A percentile compares a stretch with the other conserved stretches of the same genome.
Evolutionary conservation across 176 grass and related monocot species (phyloP).

Genomic region (Oryza rufipogon): DNA sequence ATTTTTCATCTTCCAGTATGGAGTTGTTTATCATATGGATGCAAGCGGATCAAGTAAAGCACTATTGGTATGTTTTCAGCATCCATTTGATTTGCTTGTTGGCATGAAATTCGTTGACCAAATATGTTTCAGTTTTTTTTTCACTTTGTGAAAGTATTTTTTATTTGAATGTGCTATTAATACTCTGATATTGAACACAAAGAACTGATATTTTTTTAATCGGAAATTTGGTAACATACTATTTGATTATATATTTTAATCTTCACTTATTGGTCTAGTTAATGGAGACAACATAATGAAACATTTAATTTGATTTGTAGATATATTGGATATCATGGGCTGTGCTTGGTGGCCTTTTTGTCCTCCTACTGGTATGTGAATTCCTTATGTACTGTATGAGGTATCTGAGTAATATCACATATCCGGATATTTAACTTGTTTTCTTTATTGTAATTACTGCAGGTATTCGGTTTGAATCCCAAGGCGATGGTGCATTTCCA

Average conservation of each 20-base stretch:
- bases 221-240: neutral
- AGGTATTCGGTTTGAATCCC: slow-evolving; percentile 88
- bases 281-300: neutral
- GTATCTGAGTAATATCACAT: slow-evolving; percentile 4
- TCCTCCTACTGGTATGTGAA: slow-evolving; percentile 69
- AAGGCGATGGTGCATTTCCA: slow-evolving; percentile 97
- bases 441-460: slow-evolving; percentile 38
- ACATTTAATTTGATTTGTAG: slow-evolving; percentile 47
- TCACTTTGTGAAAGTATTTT: neutral
- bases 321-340: slow-evolving; percentile 89
- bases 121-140: slow-evolving; percentile 1
- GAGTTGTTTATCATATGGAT: slow-evolving; percentile 89
- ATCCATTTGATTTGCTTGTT: slow-evolving; percentile 25
- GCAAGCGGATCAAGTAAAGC: slow-evolving; percentile 50
- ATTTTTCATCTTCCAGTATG: slow-evolving; percentile 94
- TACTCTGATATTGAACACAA: neutral
- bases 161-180: slow-evolving; percentile 20
- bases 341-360: slow-evolving; percentile 71
- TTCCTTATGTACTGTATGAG: slow-evolving; percentile 27
- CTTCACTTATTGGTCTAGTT: neutral
- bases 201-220: neutral
- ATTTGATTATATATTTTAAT: neutral
- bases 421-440: neutral
- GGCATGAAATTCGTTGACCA: slow-evolving; percentile 22
- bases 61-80: slow-evolving; percentile 58